Base-by-base conservation (phyloP, 371 early-diverging fungal genomes). In the Mortierella sp. region DNA sequence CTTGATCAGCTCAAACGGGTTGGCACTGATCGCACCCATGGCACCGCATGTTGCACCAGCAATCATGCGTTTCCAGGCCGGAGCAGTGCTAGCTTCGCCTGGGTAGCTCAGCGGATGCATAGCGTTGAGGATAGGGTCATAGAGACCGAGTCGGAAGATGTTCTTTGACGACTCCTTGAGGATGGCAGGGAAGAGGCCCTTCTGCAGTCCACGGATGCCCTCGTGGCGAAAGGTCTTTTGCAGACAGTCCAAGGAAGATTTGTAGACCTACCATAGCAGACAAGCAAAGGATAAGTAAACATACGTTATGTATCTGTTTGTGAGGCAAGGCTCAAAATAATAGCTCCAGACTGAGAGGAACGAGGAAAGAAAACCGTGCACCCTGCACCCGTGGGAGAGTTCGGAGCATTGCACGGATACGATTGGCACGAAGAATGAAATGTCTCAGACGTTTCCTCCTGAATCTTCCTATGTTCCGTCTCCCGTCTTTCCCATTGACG, bases 1-100 rank as follows among this genome's bases (percentile, higher is more conserved):
- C 75, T 91, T 91, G 60, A 90, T 82, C 14, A 91, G 80, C 64
- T 90, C 91, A 65, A 91, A 91, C 1, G 91, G 91, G 72, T 91
- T 90, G 55, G 89, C 88, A 17, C 85, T 79, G 54, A 89, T 79
- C 15, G 90, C 91, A 27, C 90, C 90, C 87, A 90, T 86, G 15
- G 88, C 88, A 41, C 91, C 91, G 54, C 89, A 89, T 11, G 89
- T 61, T 1, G 86, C 80, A 24, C 91, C 91, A 0, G 88, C 89
- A 50, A 88, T 61, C 84, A 91, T 86, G 8, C 90, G 82, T 70
- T 91, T 90, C 90, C 89, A 91, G 6, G 83, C 86, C 2, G 90
- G 89, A 0, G 90, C 84, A 19, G 80, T 72, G 52, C 73, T 69
- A 23, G 63, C 75, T 30, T 67, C 64, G 19, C 79, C 80, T 12